Evolutionary conservation across 1,284 basidiomycete species (phyloP).

Genomic region (Pseudozyma pruni): DNA sequence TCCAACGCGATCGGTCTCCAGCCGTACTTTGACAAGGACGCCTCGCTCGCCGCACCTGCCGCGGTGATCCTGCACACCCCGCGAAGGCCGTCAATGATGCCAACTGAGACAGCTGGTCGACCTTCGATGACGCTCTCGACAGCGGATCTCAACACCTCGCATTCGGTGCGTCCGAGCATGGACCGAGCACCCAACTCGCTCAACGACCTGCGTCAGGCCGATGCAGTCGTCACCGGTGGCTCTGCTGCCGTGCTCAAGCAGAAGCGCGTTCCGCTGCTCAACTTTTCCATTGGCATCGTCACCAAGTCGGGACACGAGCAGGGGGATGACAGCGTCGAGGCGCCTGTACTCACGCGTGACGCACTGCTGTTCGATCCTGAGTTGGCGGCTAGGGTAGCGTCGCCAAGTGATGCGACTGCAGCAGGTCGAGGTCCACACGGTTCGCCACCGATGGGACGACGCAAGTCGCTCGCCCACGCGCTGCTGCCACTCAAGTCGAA

Average conservation of each 20-base stretch:
- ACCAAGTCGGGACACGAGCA: conserved; percentile 16
- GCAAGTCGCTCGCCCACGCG: conserved; percentile 18
- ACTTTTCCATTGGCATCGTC: conserved; percentile 36
- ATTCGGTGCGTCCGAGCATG: conserved; percentile 19
- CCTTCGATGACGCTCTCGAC: conserved; percentile 6
- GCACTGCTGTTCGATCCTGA: conserved; percentile 45
- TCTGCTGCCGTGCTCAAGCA: conserved; percentile 19
- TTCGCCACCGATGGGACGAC: conserved; percentile 15
- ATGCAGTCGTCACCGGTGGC: background rate
- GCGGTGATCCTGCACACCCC: conserved; percentile 37
- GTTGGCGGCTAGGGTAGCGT: conserved; percentile 21
- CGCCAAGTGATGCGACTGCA: conserved; percentile 7
- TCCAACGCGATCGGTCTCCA: conserved; percentile 5
- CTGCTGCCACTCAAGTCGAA: conserved; percentile 22
- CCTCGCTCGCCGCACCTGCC: conserved; percentile 16
- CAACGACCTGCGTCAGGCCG: conserved; percentile 14
- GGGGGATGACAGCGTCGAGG: conserved; percentile 12
- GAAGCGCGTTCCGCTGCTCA: conserved; percentile 37
- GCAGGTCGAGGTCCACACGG: conserved; percentile 5
- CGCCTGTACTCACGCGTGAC: conserved; percentile 36
- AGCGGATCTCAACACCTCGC: conserved; percentile 3
- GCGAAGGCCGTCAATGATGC: conserved; percentile 6
- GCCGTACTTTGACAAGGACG: conserved; percentile 18
- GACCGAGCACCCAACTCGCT: conserved; percentile 13
- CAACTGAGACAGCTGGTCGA: conserved; percentile 9